Base-by-base conservation (phyloP, 306 rosid species). In the Parietaria judaica region DNA sequence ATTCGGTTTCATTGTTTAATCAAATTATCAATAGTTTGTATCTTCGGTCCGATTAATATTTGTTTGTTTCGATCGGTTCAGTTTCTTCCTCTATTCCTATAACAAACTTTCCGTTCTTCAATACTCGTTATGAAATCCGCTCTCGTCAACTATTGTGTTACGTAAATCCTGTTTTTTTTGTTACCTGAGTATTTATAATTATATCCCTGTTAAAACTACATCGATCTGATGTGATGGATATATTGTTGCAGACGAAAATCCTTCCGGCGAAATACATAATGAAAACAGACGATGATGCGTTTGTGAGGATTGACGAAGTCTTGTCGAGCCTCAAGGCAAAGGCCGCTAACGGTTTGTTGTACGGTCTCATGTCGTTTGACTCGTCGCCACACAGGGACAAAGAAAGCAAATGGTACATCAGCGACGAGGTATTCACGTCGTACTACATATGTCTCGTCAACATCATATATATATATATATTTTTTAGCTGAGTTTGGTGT, bases 251-350 rank as follows among this genome's bases (percentile, higher is more conserved):
- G 98, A 84, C 84, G 45, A 83, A 84, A 71, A 64, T 84, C 68
- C 77, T 81, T 17, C 92, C 95, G 58, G 79, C 96, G 4, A 91
- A 91, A 64, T 87, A 76, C 74, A 85, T 91, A 52, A 91, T 91
- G 97, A 91, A 91, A 82, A 87, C 95, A 12, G 97, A 87, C 60
- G 97, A 90, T 66, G 97, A 91, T 80, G 96, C 97, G 38, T 91
- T 91, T 74, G 79, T 87, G 65, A 81, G 96, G 77, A 73, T 91
- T 44, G 89, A 91, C 70, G 95, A 87, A 74, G 86, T 91, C 66
- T 72, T 91, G 54, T 79, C 95, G 48, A 78, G 82, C 76, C 87
- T 91, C 54, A 91, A 80, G 77, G 83, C 79, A 65, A 87, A 77
- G 79, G 60, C 94, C 59, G 60, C 83, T 0, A 54, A 72, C 43